Conservation (phyloP, 352 stramenopile species). For the Pythium dissimile region DNA sequence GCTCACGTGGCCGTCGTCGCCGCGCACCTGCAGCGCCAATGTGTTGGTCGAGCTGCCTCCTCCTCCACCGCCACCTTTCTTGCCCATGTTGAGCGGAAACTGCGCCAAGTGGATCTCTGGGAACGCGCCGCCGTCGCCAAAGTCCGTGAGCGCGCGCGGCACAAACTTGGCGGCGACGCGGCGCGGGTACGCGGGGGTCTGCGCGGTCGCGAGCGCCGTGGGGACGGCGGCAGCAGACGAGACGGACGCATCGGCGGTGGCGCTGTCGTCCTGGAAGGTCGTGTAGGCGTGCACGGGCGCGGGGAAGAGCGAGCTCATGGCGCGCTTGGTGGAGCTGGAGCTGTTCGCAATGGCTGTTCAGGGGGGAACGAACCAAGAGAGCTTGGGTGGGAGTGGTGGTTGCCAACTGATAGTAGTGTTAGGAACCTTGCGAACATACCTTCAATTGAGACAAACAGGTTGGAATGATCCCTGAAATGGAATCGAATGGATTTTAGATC, state of each 20-base stretch:
- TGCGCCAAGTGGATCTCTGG: conserved; percentile 98
- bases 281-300: conserved; percentile 69
- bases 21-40: conserved; percentile 93
- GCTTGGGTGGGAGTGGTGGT: background rate
- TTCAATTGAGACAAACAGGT: background rate
- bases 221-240: conserved; percentile 1
- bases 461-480: too few species aligned
- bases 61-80: conserved; percentile 76
- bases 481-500: too few species aligned
- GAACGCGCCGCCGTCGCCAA: conserved; percentile 97
- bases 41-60: conserved; percentile 43
- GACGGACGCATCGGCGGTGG: background rate
- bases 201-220: background rate
- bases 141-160: conserved; percentile 80
- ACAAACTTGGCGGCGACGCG: conserved; percentile 59
- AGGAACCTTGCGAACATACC: too few species aligned
- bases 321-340: background rate
- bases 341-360: background rate
- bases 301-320: conserved; percentile 75
- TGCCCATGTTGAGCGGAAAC: conserved; percentile 96
- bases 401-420: too few species aligned
- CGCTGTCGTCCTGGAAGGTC: conserved; percentile 49
- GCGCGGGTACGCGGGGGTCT: conserved; percentile 51
- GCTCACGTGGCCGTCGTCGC: conserved; percentile 78
- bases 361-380: background rate